Evolutionary conservation across 176 grass and related monocot genomes (phyloP).

Genomic region (Dactylis glomerata): DNA sequence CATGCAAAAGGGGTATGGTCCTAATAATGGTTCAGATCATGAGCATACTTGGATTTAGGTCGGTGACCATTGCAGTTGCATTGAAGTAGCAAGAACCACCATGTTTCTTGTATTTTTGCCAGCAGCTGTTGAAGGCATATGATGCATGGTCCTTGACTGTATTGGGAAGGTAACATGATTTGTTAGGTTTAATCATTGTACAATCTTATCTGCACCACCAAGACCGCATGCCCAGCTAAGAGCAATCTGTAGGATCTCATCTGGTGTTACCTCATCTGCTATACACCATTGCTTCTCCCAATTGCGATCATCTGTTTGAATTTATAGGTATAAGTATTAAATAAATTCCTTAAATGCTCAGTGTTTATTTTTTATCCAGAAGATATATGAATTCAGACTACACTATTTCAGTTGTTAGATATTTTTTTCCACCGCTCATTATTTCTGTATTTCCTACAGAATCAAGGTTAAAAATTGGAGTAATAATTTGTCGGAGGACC

Average conservation of each 20-base stretch:
- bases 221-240: slow-evolving; percentile 45
- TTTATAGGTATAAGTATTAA: background rate
- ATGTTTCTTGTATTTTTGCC: slow-evolving; percentile 68
- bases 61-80: slow-evolving; percentile 51
- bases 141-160: slow-evolving; percentile 54
- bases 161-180: slow-evolving; percentile 61
- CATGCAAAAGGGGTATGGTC: background rate
- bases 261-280: slow-evolving; percentile 57
- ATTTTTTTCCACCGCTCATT: background rate
- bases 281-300: slow-evolving; percentile 51
- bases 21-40: background rate
- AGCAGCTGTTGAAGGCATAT: slow-evolving; percentile 62
- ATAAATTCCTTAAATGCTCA: background rate
- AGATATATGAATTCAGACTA: background rate
- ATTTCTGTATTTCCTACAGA: background rate
- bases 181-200: slow-evolving; percentile 47
- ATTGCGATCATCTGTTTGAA: slow-evolving; percentile 19
- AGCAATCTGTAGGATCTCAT: slow-evolving; percentile 47
- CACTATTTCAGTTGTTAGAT: background rate
- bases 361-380: background rate
- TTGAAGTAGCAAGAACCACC: slow-evolving; percentile 65
- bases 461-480: background rate
- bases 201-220: slow-evolving; percentile 55
- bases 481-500: background rate
- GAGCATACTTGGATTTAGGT: slow-evolving; percentile 56